Conservation (phyloP, 805 yeast genomes). For the Candida maris region DNA sequence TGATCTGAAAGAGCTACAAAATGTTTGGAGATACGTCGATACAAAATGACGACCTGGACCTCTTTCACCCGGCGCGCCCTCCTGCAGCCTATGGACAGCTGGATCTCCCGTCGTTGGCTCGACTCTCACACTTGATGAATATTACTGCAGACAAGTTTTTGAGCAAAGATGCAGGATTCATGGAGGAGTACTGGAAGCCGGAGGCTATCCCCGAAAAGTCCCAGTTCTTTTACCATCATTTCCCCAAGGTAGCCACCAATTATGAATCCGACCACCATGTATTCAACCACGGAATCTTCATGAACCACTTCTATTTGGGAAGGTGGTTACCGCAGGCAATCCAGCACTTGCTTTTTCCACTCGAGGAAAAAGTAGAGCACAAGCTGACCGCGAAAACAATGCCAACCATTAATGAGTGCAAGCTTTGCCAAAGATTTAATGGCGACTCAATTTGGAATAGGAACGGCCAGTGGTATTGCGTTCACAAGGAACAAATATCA, state of each 20-base stretch:
- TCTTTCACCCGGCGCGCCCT: conserved; percentile 6
- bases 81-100: conserved; percentile 4
- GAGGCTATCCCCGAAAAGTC: conserved; percentile 28
- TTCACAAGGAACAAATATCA: conserved; percentile 10
- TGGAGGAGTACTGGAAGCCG: conserved; percentile 26
- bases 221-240: conserved; percentile 29
- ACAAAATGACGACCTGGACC: conserved; percentile 21
- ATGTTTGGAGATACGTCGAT: conserved; percentile 21
- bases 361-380: conserved; percentile 21
- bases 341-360: conserved; percentile 25
- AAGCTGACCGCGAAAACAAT: conserved; percentile 27
- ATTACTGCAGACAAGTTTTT: conserved; percentile 16
- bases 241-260: conserved; percentile 31
- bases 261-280: conserved; percentile 32
- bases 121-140: conserved; percentile 6
- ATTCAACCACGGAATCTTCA: conserved; percentile 21
- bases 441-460: conserved; percentile 29
- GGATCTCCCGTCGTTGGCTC: neutral
- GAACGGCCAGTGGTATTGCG: conserved; percentile 31
- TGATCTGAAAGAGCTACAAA: neutral
- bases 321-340: conserved; percentile 32
- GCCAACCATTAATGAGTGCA: conserved; percentile 31
- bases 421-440: conserved; percentile 24
- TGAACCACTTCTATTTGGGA: conserved; percentile 31
- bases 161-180: conserved; percentile 27